These are phyloP conservation scores for Cryptosporidium tyzzeri DNA, from an alignment of 169 alveolate genomes.

Conservation along the genomic window DNA sequence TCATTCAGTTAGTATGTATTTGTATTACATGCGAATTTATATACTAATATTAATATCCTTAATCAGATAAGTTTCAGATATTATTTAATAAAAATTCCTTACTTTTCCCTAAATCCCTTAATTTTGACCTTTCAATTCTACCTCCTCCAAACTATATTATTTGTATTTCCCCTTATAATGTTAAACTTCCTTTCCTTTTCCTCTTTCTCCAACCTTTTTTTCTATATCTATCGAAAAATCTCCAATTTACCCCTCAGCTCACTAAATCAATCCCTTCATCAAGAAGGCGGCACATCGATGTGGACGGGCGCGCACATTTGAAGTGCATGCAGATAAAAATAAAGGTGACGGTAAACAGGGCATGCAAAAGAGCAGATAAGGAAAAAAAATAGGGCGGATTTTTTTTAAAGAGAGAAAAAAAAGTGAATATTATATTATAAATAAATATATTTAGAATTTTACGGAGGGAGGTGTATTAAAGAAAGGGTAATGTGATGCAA, in stretches of 20 bases:
- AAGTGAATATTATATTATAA: not conserved
- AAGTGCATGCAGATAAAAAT: not conserved
- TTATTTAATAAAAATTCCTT: no score
- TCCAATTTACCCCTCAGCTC: not conserved
- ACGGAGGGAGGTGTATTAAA: not conserved
- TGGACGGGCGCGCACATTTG: slow-evolving; percentile 8
- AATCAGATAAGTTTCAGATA: no score
- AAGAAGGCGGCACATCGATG: not conserved
- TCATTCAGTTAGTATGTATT: not conserved
- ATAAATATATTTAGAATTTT: not conserved
- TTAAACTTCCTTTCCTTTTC: no score
- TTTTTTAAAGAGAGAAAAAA: no score
- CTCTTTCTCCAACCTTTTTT: no score
- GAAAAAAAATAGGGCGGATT: not conserved
- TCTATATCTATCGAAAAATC: not conserved
- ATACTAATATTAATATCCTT: no score
- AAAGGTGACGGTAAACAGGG: slow-evolving; percentile 9
- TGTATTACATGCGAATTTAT: no score
- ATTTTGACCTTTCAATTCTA: no score
- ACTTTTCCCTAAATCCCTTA: no score
- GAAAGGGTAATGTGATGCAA: slow-evolving; percentile 44
- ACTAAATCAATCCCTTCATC: not conserved
- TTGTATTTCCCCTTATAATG: no score
- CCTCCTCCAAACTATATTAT: no score
- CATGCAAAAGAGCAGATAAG: slow-evolving; percentile 20